Conservation (phyloP, 768 basidiomycete species). For the Lactarius akahatsu region DNA sequence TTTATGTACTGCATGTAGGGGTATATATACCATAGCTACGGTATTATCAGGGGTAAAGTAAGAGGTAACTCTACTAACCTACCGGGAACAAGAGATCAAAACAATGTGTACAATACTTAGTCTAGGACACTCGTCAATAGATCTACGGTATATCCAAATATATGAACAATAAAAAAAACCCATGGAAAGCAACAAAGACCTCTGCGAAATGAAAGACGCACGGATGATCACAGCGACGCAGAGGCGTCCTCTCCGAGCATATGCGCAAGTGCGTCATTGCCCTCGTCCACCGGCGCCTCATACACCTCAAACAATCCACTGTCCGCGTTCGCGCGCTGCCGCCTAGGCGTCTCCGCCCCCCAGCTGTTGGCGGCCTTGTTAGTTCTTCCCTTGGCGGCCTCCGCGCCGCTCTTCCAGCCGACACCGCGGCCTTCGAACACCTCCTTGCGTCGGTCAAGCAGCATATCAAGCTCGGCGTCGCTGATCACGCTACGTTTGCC, state of each 20-base stretch:
- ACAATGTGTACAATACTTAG: neutral
- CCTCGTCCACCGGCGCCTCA: slow-evolving; percentile 59
- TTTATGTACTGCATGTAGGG: neutral
- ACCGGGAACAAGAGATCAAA: neutral
- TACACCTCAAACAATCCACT: slow-evolving; percentile 73
- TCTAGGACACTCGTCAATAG: neutral
- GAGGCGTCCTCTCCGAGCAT: slow-evolving; percentile 53
- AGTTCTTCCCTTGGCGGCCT: slow-evolving; percentile 30
- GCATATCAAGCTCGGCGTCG: slow-evolving; percentile 73
- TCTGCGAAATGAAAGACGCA: neutral
- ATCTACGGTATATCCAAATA: neutral
- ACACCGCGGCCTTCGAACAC: slow-evolving; percentile 69
- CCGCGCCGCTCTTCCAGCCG: slow-evolving; percentile 65
- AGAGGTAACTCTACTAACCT: neutral
- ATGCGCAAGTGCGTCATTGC: slow-evolving; percentile 66
- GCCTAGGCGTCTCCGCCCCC: neutral
- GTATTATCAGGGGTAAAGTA: neutral
- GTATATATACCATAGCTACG: neutral
- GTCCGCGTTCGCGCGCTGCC: neutral
- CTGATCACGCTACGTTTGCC: slow-evolving; percentile 73
- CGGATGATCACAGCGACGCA: neutral
- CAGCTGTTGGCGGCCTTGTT: neutral
- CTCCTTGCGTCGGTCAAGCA: slow-evolving; percentile 76
- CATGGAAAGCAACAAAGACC: neutral
- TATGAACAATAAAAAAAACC: neutral